Base-by-base conservation (phyloP, 2,329 filamentous ascomycete species). In the Fusarium sp. region DNA sequence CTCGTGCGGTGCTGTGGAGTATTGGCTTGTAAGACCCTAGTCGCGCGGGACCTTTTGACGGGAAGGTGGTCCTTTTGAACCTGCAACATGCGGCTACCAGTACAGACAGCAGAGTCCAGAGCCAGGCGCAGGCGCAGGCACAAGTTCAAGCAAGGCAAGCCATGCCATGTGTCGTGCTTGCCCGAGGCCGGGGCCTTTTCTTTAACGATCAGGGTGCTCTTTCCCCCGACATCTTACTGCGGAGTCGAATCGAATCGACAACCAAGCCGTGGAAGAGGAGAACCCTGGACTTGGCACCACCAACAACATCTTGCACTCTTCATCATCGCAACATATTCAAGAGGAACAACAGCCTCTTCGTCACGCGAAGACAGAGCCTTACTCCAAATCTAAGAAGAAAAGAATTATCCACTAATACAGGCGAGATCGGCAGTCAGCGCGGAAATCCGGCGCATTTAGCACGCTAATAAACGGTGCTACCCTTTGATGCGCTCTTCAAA, bases 31-130 rank as follows among this genome's bases (percentile, higher is more conserved):
- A 60, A 64, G 45, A 63, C 67, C 71, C 62, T 51, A 60, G 60
- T 67, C 70, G 67, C 68, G 65, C 71, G 71, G 71, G 71, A 73
- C 69, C 71, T 74, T 73, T 73, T 73, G 71, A 60, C 66, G 69
- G 70, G 61, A 72, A 71, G 64, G 63, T 62, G 71, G 69, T 54
- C 62, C 66, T 67, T 72, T 67, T 58, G 66, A 67, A 62, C 64
- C 60, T 69, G 58, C 57, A 62, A 67, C 66, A 47, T 58, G 42
- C 42, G 50, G 56, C 65, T 60, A 25, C 43, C 33, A 61, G 31
- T 58, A 53, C 33, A 25, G 23, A 25, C 23, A 25, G 23, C 23
- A 25, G 23, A 60, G 55, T 33, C 31, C 57, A 50, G 41, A 58
- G 56, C 33, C 35, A 55, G 39, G 39, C 39, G 18, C 57, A 60